Evolutionary conservation across 345 rosid genomes (phyloP), one percentile per base, ranked within the genome.

Genomic region (Eucalyptus decipiens): DNA sequence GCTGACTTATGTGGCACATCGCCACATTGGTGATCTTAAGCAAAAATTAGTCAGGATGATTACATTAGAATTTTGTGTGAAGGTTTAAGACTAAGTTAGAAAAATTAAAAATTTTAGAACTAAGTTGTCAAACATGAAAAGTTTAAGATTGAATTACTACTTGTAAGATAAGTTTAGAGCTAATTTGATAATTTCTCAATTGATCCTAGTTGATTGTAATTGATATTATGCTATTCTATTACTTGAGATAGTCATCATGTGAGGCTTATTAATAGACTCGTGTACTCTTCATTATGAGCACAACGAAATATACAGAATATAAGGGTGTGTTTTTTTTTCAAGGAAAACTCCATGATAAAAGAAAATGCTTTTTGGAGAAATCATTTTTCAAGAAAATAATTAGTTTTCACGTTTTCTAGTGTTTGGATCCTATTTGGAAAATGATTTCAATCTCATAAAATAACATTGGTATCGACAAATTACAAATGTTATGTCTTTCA

Each of bases 1-100:
- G 11, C 0, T 34, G 2, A 67, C 80, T 34, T 16, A 4, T 17
- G 10, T n/a, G 80, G 40, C 40, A 67, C 76, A 32, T 15, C 0
- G 2, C 76, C 40, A 67, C 43, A 2, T 69, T 5, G 21, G 12
- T 19, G 37, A 32, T 69, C 37, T 34, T 19, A 2, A 7, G 2
- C 24, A 19, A 34, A 69, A 32, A 32, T 69, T 17, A 11, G 21
- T 17, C 1, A 9, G 3, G 5, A 67, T 67, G 80, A 67, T 9
- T 67, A 9, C 40, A 67, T n/a, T 32, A 34, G 21, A 67, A 67
- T 67, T 67, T 16, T 19, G 10, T 9, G 21, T 18, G 42, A 72
- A 72, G 5, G 45, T 10, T 65, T 37, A 72, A 3, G 28, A 19
- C 2, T 72, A 37, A 72, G 7, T 72, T 37, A 16, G 18, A 65